Evolutionary conservation across 2,329 filamentous ascomycete species (phyloP).

Genomic region (Kalmusia sp.): DNA sequence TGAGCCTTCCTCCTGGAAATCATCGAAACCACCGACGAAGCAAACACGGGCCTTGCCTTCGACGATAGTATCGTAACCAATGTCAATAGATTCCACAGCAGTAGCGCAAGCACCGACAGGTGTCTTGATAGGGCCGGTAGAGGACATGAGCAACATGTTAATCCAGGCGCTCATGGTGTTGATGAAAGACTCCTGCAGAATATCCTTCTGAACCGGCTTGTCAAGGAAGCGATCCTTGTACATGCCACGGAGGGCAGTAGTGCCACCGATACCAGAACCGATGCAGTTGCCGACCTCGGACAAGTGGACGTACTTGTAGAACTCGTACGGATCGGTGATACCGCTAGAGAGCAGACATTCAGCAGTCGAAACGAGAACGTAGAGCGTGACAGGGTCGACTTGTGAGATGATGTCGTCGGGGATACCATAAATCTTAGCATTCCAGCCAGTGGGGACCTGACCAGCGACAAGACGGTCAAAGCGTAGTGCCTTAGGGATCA

Average conservation of each 20-base stretch:
- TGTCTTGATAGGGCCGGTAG: constrained; percentile 97
- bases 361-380: constrained; percentile 90
- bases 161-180: constrained; percentile 99
- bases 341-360: constrained; percentile 90
- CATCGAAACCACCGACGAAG: constrained; percentile 98
- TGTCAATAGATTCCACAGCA: constrained; percentile 95
- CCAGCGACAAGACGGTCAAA: constrained; percentile 98
- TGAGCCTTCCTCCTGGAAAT: constrained; percentile 98
- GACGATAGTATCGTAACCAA: constrained; percentile 97
- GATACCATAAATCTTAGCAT: constrained; percentile 93
- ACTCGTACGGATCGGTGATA: constrained; percentile 99
- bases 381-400: constrained; percentile 95
- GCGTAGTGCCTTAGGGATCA: constrained; percentile 95
- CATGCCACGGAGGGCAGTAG: constrained; percentile 91
- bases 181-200: constrained; percentile 99
- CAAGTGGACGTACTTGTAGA: constrained; percentile 99
- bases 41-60: constrained; percentile 98
- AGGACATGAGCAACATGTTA: constrained; percentile 97
- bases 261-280: constrained; percentile 97
- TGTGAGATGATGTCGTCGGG: constrained; percentile 98
- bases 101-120: constrained; percentile 97
- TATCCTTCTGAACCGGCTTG: constrained; percentile 97
- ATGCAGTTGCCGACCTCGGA: constrained; percentile 98
- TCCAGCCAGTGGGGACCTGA: constrained; percentile 96
- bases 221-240: constrained; percentile 97